phyloP scores from a whole-genome alignment of 495 filamentous ascomycete genomes.

The Amniculicola lignicola region DNA sequence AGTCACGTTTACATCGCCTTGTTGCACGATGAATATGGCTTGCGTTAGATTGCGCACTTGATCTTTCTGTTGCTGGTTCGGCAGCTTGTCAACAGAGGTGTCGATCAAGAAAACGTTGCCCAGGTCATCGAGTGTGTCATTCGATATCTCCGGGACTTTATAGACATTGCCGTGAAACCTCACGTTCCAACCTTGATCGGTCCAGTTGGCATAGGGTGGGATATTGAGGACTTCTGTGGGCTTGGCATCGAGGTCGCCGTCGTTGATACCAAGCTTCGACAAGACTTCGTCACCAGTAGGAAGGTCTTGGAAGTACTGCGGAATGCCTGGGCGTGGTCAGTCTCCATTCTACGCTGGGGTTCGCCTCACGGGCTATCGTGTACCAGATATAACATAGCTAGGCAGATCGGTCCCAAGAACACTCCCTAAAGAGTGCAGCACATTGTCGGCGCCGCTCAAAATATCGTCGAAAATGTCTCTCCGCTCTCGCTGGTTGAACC shows the following conservation, averaged over 20 bases:
- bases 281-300: conserved; percentile 59
- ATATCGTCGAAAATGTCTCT: conserved; percentile 29
- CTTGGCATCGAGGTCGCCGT: conserved; percentile 53
- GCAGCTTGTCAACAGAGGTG: conserved; percentile 56
- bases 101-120: conserved; percentile 69
- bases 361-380: not conserved
- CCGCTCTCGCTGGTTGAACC: conserved; percentile 18
- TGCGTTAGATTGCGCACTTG: conserved; percentile 72
- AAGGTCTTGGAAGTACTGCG: conserved; percentile 65
- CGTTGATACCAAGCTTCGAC: conserved; percentile 57
- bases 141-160: conserved; percentile 66
- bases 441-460: conserved; percentile 18
- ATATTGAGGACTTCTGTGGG: conserved; percentile 72
- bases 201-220: conserved; percentile 77
- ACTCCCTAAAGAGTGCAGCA: conserved; percentile 20
- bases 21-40: conserved; percentile 69
- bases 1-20: conserved; percentile 58
- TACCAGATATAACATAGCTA: conserved; percentile 27
- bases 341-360: not conserved
- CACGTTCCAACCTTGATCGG: conserved; percentile 70
- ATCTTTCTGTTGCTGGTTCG: conserved; percentile 57
- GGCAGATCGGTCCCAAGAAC: conserved; percentile 29
- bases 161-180: conserved; percentile 76
- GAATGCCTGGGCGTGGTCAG: conserved; percentile 41
- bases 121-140: conserved; percentile 59